phyloP scores from a whole-genome alignment of 371 early-diverging fungal species.

The Rhizopus delemar region DNA sequence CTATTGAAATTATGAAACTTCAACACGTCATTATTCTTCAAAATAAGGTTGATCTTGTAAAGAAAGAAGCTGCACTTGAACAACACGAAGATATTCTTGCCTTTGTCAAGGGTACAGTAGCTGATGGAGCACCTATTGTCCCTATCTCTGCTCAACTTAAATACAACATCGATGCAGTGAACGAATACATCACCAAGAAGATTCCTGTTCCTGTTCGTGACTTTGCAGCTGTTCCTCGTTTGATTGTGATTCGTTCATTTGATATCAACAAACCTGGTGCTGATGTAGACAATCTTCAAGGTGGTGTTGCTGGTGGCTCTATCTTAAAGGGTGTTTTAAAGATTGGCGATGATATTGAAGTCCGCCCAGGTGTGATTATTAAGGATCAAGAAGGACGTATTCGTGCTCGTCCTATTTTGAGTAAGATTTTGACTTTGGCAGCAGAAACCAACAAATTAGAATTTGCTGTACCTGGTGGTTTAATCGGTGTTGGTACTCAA shows the following conservation, averaged over 20 bases:
- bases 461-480: conserved; percentile 99
- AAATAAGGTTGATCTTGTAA: conserved; percentile 99
- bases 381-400: conserved; percentile 92
- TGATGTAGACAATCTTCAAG: conserved; percentile 93
- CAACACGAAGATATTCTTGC: conserved; percentile 95
- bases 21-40: conserved; percentile 98
- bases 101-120: conserved; percentile 96
- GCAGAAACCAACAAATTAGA: conserved; percentile 95
- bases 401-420: conserved; percentile 91
- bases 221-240: conserved; percentile 87
- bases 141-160: conserved; percentile 99
- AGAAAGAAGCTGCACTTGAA: conserved; percentile 92
- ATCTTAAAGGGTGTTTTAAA: conserved; percentile 96
- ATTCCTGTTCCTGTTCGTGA: conserved; percentile 98
- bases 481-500: conserved; percentile 99
- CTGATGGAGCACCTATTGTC: conserved; percentile 96
- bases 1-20: conserved; percentile 99
- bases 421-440: conserved; percentile 90
- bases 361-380: conserved; percentile 98
- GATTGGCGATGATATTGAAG: conserved; percentile 98
- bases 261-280: conserved; percentile 99
- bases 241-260: conserved; percentile 99
- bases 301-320: conserved; percentile 99
- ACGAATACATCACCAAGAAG: conserved; percentile 98
- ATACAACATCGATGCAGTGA: conserved; percentile 99